phyloP scores from a whole-genome alignment of 352 stramenopile species.

The Albugo candida region DNA sequence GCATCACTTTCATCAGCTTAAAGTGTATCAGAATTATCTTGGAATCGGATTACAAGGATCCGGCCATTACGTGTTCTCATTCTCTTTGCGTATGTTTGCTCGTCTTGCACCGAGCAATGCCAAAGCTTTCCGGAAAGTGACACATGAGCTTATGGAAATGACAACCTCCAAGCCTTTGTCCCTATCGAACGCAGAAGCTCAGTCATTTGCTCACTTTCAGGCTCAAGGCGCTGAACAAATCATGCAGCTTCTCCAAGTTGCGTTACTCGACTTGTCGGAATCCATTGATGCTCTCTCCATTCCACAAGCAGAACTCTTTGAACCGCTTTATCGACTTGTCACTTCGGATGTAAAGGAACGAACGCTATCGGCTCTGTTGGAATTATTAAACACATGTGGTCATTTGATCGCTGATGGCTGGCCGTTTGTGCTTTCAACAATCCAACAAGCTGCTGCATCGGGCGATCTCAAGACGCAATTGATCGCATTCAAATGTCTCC shows the following conservation, averaged over 20 bases:
- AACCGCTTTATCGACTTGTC: constrained; percentile 30
- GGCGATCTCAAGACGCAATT: constrained; percentile 65
- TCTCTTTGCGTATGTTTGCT: constrained; percentile 64
- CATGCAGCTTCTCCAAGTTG: constrained; percentile 59
- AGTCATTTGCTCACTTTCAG: constrained; percentile 26
- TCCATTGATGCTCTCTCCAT: constrained; percentile 11
- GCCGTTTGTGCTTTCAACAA: constrained; percentile 39
- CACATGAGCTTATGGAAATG: constrained; percentile 50
- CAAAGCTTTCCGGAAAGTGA: constrained; percentile 53
- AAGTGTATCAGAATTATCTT: constrained; percentile 64
- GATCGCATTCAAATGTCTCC: constrained; percentile 87
- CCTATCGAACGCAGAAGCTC: constrained; percentile 5
- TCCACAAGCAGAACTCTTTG: constrained; percentile 44
- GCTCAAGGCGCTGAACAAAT: constrained; percentile 57
- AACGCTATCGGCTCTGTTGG: constrained; percentile 37
- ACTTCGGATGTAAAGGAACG: constrained; percentile 64
- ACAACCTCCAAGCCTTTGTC: constrained; percentile 17
- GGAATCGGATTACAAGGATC: constrained; percentile 40
- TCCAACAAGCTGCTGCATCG: constrained; percentile 41
- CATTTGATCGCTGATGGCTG: constrained; percentile 52
- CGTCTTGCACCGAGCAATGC: constrained; percentile 51
- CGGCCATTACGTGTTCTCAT: constrained; percentile 42
- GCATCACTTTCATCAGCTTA: constrained; percentile 39
- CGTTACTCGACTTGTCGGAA: constrained; percentile 29
- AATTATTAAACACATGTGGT: constrained; percentile 57